phyloP scores from a whole-genome alignment of 306 rosid species.

The Clitoria ternatea region DNA sequence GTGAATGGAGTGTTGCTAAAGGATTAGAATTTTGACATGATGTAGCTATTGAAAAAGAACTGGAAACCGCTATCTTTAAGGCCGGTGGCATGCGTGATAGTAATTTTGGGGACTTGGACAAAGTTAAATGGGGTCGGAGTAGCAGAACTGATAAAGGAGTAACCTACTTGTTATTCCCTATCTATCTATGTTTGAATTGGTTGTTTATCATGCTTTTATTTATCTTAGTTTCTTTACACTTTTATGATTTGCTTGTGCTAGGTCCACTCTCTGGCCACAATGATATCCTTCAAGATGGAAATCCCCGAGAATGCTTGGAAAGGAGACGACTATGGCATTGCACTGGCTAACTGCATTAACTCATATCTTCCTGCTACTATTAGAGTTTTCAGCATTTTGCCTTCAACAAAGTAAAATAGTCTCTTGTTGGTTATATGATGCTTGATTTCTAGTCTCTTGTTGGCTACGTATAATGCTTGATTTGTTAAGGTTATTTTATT shows the following conservation, averaged over 20 bases:
- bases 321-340: conserved; percentile 60
- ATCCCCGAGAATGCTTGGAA: conserved; percentile 82
- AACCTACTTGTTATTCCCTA: conserved; percentile 26
- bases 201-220: not conserved
- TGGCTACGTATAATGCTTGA: not conserved
- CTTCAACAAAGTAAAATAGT: conserved; percentile 67
- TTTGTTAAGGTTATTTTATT: not conserved
- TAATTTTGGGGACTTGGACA: conserved; percentile 75
- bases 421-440: conserved; percentile 5
- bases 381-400: conserved; percentile 73
- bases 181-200: not conserved
- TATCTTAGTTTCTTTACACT: not conserved
- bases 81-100: conserved; percentile 83
- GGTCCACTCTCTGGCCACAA: conserved; percentile 87
- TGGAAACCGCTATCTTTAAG: conserved; percentile 74
- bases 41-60: conserved; percentile 83
- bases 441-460: conserved; percentile 19
- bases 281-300: conserved; percentile 89
- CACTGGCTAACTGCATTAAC: conserved; percentile 63
- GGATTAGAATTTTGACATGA: conserved; percentile 45
- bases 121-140: conserved; percentile 85
- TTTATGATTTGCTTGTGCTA: conserved; percentile 26
- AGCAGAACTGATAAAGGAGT: conserved; percentile 98
- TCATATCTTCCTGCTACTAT: conserved; percentile 63
- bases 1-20: conserved; percentile 40